Evolutionary conservation across 768 basidiomycete species (phyloP), one percentile per base, ranked within the genome.

Genomic region (Pisolithus tinctorius): DNA sequence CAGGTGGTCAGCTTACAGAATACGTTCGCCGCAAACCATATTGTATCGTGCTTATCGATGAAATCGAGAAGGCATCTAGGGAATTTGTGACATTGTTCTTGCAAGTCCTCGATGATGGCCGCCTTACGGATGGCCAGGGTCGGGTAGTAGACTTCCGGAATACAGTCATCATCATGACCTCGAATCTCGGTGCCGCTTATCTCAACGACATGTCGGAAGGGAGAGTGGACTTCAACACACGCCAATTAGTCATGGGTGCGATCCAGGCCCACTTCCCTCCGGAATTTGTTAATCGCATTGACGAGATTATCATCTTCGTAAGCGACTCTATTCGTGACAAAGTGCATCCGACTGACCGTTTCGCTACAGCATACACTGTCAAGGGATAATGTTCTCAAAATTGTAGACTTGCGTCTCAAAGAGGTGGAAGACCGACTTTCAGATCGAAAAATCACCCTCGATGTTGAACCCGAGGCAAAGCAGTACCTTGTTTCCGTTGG

Each of bases 131-230:
- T 59, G 88, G 92, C 6, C 92, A 94, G 69, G 93, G 93, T n/a
- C 82, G 88, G 54, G 74, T 90, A 39, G 81, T 90, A 17, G 86
- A 90, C 68, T 93, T 92, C 77, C 77, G 84, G 52, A 94, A 93
- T 64, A 90, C 91, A 1, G 88, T 95, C 62, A 91, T 95, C 65
- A 88, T 93, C 68, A 88, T 95, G 83, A 95, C 93, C 4, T 92
- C 89, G 45, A 97, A 97, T 64, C 76, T 95, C 17, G 93, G 90
- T 41, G 86, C 88, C 5, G 73, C 75, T 20, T 87, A 78, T 69
- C 74, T 91, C 44, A 81, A 86, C 50, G 89, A 90, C 45, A 78
- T 86, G 74, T 77, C 76, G 3, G 81, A 84, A 53, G 89, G 89
- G 4, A 74, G 80, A 0, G 81, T 95, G 47, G 80, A 71, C 17